A percentile compares a stretch with the other conserved stretches of the same genome.
Evolutionary conservation across 164 flowering plant species (phyloP).

Genomic region (Kalanchoe fedtschenkoi): DNA sequence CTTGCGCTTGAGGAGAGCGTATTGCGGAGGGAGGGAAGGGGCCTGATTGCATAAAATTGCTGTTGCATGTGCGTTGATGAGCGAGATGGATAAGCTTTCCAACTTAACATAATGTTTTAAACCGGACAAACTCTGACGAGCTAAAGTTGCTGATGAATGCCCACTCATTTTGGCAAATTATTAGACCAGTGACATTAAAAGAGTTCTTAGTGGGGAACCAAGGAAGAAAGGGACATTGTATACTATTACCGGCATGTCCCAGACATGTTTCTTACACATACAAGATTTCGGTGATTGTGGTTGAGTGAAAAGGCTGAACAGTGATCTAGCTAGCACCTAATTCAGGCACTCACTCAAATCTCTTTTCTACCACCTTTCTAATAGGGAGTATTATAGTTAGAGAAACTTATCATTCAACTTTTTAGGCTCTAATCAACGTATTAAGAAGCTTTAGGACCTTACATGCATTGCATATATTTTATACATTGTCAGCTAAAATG

Average conservation of each 20-base stretch:
- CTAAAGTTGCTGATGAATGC: neutral
- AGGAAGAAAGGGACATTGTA: too few relatives aligned
- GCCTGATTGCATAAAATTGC: constrained; percentile 1
- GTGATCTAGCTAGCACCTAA: neutral
- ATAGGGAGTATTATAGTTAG: too few relatives aligned
- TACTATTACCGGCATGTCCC: constrained; percentile 1
- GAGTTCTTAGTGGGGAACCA: constrained; percentile 4
- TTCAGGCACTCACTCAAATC: too few relatives aligned
- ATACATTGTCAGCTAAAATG: neutral
- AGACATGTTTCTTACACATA: neutral
- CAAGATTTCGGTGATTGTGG: neutral
- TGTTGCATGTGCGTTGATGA: neutral
- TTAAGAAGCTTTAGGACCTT: too few relatives aligned
- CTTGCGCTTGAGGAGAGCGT: neutral
- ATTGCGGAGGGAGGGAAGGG: neutral
- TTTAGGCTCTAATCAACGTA: too few relatives aligned
- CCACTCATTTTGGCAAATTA: neutral
- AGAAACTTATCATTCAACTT: too few relatives aligned
- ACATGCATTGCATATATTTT: too few relatives aligned
- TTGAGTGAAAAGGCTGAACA: neutral
- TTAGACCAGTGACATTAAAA: neutral
- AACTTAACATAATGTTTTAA: neutral
- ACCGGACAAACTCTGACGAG: neutral
- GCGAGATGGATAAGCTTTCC: neutral
- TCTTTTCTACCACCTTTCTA: too few relatives aligned